Evolutionary conservation across 169 alveolate species (phyloP).

Genomic region (Cytauxzoon felis): DNA sequence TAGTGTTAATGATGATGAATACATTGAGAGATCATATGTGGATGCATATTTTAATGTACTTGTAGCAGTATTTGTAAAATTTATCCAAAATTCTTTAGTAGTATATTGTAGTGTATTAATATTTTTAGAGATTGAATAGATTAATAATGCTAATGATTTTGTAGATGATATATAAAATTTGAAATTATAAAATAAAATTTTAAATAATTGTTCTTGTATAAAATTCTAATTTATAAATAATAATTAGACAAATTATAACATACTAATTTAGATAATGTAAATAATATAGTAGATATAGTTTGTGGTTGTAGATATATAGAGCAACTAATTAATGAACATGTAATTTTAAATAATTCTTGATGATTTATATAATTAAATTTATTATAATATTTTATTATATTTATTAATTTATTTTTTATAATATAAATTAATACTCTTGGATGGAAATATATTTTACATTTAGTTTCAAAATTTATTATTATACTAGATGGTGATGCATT

Average conservation of each 20-base stretch:
- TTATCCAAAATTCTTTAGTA: neutral
- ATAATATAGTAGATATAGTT: conserved; percentile 38
- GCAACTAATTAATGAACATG: conserved; percentile 22
- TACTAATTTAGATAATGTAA: conserved; percentile 48
- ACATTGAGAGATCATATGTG: conserved; percentile 8
- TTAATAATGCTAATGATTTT: conserved; percentile 32
- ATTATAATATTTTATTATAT: conserved; percentile 21
- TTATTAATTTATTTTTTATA: conserved; percentile 33
- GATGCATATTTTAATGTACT: neutral
- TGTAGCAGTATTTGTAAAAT: neutral
- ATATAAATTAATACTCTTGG: conserved; percentile 51
- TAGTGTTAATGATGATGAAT: conserved; percentile 5
- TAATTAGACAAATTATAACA: neutral
- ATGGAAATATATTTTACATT: conserved; percentile 45
- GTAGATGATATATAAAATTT: conserved; percentile 27
- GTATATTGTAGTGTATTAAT: conserved; percentile 7
- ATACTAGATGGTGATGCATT: conserved; percentile 57
- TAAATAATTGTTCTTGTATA: conserved; percentile 4
- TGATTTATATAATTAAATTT: neutral
- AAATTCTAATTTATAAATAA: neutral
- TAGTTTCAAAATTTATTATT: conserved; percentile 54
- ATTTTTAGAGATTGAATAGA: conserved; percentile 24
- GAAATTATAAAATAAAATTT: neutral
- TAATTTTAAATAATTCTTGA: conserved; percentile 5
- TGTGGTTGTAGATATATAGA: conserved; percentile 28